These are phyloP conservation scores for Dalechampia spathulata DNA, from an alignment of 441 rosid species.

Conservation along the genomic window DNA sequence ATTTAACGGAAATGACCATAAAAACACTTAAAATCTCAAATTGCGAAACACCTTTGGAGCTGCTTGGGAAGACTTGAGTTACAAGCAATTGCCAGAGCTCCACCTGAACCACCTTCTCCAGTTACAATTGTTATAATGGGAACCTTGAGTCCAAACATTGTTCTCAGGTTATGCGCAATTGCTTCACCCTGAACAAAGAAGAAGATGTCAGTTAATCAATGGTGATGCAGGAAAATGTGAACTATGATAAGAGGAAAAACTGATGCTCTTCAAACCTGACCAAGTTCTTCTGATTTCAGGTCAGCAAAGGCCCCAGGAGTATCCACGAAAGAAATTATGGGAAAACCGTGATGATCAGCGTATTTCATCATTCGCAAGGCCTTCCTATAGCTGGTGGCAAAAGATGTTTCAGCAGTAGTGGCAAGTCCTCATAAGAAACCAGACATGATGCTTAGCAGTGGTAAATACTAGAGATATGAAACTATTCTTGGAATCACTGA, in stretches of 20 bases:
- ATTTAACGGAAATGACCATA: too few species aligned
- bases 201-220: slow-evolving; percentile 13
- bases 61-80: slow-evolving; percentile 85
- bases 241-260: not conserved
- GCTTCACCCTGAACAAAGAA: slow-evolving; percentile 76
- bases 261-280: slow-evolving; percentile 60
- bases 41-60: slow-evolving; percentile 63
- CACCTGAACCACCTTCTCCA: slow-evolving; percentile 99
- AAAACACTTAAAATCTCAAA: slow-evolving; percentile 14
- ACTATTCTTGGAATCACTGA: too few species aligned
- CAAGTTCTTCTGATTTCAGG: slow-evolving; percentile 80
- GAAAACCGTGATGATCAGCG: slow-evolving; percentile 93
- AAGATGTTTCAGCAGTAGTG: not conserved
- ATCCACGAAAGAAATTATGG: slow-evolving; percentile 82
- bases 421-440: not conserved
- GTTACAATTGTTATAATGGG: slow-evolving; percentile 81
- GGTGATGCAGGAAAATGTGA: not conserved
- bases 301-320: slow-evolving; percentile 96
- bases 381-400: slow-evolving; percentile 66
- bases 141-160: slow-evolving; percentile 89
- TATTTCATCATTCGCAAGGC: slow-evolving; percentile 90
- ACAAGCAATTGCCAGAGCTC: slow-evolving; percentile 95
- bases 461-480: too few species aligned
- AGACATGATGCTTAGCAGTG: not conserved
- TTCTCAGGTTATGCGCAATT: slow-evolving; percentile 79